Base-by-base conservation (phyloP, 148 eudicot species). In the Suaeda aralocaspica region DNA sequence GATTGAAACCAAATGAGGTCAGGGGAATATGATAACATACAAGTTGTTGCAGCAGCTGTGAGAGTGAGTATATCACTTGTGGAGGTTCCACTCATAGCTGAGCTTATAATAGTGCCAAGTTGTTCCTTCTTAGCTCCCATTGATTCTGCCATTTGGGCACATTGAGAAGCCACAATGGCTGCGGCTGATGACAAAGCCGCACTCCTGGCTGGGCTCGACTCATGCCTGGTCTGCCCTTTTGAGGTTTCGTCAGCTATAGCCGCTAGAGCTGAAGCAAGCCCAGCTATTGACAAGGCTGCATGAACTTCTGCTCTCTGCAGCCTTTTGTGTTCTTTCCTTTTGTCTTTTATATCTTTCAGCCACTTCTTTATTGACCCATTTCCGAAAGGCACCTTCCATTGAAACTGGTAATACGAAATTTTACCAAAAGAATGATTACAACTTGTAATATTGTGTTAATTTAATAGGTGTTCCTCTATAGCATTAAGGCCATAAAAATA, bases 201-300 rank as follows among this genome's bases (percentile, higher is more conserved):
- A 5, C 83, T 88, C 76, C 83, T 79, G 53, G 87, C 56, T 34
- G 78, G 72, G 74, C 70, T 79, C 11, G 76, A 51, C 50, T 75
- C 66, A n/a, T 73, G 41, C 39, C 70, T 76, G 19, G 72, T 58
- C 33, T 77, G 72, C 8, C 72, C 76, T 49, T 84, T 81, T 0
- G 83, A 72, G 59, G 79, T 80, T 58, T 92, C 93, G 22, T 91
- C 96, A 7, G 96, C 90, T 70, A 90, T 82, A 62, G 98, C 88
- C 4, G 98, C 98, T 25, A 94, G 77, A 9, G 97, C 98, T 16
- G 98, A 90, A 19, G 98, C 98, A 28, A 94, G 85, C 28, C 98
- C 96, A 9, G 98, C 97, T 50, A 94, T 89, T 2, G 98, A 94
- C 29, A 91, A 71, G 15, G 98, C 98, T 68, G 98, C 98, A 60